Percentiles rank a stretch among this genome's conserved stretches.
Conservation (phyloP, 345 rosid genomes). For the Syzygium jambos region DNA sequence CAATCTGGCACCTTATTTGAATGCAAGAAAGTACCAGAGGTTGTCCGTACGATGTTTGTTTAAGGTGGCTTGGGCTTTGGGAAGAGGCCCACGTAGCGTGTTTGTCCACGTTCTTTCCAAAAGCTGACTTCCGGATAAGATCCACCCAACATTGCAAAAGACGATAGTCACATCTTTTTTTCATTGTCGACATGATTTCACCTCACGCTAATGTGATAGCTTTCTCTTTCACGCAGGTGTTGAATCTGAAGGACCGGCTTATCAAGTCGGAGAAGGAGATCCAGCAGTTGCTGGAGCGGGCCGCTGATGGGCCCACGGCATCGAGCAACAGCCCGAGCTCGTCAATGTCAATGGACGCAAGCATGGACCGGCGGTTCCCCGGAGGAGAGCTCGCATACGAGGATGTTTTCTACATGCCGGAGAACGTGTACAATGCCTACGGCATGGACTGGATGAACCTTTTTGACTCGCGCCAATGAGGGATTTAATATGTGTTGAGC, state of each 20-base stretch:
- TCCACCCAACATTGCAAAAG: background rate
- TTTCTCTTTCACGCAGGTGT: constrained; percentile 22
- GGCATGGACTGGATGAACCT: constrained; percentile 5
- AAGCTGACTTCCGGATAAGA: background rate
- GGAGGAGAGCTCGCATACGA: constrained; percentile 29
- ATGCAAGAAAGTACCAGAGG: background rate
- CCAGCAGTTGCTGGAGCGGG: constrained; percentile 27
- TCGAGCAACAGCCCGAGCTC: constrained; percentile 45
- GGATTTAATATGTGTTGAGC: background rate
- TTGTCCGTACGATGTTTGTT: constrained; percentile 14
- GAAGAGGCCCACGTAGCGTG: background rate
- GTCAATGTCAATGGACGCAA: constrained; percentile 23
- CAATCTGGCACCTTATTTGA: background rate
- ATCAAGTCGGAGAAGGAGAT: constrained; percentile 45
- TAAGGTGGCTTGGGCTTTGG: background rate
- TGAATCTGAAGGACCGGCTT: constrained; percentile 42
- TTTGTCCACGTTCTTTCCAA: background rate
- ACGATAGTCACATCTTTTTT: no score
- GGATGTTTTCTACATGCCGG: constrained; percentile 33
- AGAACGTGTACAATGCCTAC: constrained; percentile 17
- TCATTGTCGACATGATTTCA: background rate
- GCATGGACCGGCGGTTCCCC: constrained; percentile 16
- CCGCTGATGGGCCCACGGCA: constrained; percentile 12
- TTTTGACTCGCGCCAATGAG: background rate
- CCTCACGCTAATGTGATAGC: background rate